A percentile compares a stretch with the other conserved stretches of the same genome.
phyloP scores from a whole-genome alignment of 2,329 filamentous ascomycete species.

The Aspergillus niger region DNA sequence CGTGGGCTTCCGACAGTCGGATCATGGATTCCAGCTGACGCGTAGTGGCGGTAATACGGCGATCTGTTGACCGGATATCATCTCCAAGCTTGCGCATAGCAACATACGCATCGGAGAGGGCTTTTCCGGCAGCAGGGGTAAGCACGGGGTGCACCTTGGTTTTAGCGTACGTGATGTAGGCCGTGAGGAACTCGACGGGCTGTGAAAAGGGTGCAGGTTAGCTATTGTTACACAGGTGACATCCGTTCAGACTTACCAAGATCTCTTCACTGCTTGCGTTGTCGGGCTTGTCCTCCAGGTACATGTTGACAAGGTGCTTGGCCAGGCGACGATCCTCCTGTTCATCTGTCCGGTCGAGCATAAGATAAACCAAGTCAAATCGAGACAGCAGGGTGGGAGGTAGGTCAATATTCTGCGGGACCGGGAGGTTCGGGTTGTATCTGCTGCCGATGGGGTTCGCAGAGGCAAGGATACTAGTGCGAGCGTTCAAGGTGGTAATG shows the following conservation, averaged over 20 bases:
- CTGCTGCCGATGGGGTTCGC: constrained; percentile 98
- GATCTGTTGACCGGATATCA: constrained; percentile 82
- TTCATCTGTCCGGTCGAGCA: constrained; percentile 92
- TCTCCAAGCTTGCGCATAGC: constrained; percentile 93
- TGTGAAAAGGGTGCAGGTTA: constrained; percentile 35
- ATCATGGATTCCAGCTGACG: constrained; percentile 98
- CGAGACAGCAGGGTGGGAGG: constrained; percentile 91
- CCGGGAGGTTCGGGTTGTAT: constrained; percentile 93
- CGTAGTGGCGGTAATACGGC: constrained; percentile 96
- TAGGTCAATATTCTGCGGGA: constrained; percentile 97
- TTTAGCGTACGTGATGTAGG: constrained; percentile 96
- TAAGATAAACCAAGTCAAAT: constrained; percentile 96
- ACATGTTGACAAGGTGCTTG: constrained; percentile 92
- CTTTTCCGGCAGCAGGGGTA: constrained; percentile 75
- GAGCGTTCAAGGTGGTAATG: constrained; percentile 86
- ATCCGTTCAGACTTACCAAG: constrained; percentile 61
- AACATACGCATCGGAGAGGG: constrained; percentile 84
- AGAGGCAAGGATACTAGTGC: constrained; percentile 92
- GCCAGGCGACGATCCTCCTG: constrained; percentile 84
- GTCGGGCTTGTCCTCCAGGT: constrained; percentile 90
- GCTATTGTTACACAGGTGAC: neutral
- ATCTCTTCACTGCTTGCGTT: constrained; percentile 77
- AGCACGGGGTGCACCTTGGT: constrained; percentile 81
- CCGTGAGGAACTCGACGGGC: constrained; percentile 93
- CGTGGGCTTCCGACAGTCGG: constrained; percentile 90